Evolutionary conservation across 179 eudicot species (phyloP), one percentile per base, ranked within the genome.

Genomic region (Heliamphora pulchella): DNA sequence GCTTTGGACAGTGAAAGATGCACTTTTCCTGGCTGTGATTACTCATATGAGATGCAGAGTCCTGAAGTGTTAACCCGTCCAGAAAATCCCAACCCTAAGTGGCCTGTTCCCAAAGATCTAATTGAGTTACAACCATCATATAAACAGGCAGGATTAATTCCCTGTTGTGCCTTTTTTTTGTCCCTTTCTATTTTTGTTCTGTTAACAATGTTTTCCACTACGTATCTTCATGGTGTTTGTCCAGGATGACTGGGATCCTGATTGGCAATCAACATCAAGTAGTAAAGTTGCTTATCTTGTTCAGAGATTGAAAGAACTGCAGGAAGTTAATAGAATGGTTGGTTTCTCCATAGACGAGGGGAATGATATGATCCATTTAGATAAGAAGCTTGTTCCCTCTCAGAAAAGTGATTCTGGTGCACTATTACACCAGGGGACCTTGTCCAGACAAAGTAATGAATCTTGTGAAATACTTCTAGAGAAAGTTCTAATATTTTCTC

Each of bases 241-340:
- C 80, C 86, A 96, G 99, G 99, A 96, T 86, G 90, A 86, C 76
- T 96, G 99, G 99, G 85, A 96, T 91, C 94, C 99, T 74, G 99
- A 96, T 88, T 96, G 99, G 99, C 93, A 94, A 81, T 96, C 99
- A 82, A 96, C 99, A 63, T 90, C 97, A 43, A 96, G 99, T 90
- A 96, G 99, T 85, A 96, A 94, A 88, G 97, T 92, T 78, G 78
- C 94, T 31, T 96, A 94, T 86, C 92, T 96, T 82, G 90, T 94
- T 86, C 80, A 85, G 64, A 88, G 90, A 77, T 79, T 96, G 87
- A 92, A 94, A 80, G 86, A 91, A 73, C 83, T 96, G 78, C 91
- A 86, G 88, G 90, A 81, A 84, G 82, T 83, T 82, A 86, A 82
- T 80, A 82, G 73, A 64, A 77, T 69, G 50, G 78, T 43, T 58